Base-by-base conservation (phyloP, 495 filamentous ascomycete genomes). In the Daldinia decipiens region DNA sequence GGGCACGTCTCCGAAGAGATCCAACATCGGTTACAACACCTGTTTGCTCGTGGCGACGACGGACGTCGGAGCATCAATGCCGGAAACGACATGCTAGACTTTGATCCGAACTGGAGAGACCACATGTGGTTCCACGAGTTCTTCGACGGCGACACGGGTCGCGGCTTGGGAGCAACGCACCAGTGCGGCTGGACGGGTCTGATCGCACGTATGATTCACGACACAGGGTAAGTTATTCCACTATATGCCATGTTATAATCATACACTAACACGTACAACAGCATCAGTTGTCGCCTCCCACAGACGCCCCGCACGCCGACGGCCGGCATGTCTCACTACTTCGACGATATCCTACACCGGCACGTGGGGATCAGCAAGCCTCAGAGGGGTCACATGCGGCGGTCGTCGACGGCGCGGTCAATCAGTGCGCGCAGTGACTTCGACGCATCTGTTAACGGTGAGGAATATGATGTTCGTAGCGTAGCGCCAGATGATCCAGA, bases 181-280 rank as follows among this genome's bases (percentile, higher is more conserved):
- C 95, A 98, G 77, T 97, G 93, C 67, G 95, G 95, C 5, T 98
- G 95, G 95, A 97, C 95, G n/a, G 95, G 95, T 0, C 76, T 98
- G 53, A 92, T 98, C 73, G 95, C 95, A 8, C 94, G 96, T 76
- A 89, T 98, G 87, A 98, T 98, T 58, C 95, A 98, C 67, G 95
- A 98, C 71, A 97, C 95, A 66, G 95, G 93, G 92, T 91, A 86
- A 79, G 90, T 79, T 29, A 59, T 47, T 60, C 11, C 58, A 12
- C 17, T 17, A 47, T 13, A 47, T 1, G 17, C 6, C 5, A 39
- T 11, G 6, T 12, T 7, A 32, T 43, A 13, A 19, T 70, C 32
- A 27, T 7, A 74, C 62, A 61, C 72, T 77, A 58, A 76, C 3
- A 9, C 38, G 2, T 12, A 34, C 1, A 56, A 62, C 62, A 94